These are phyloP conservation scores for Colletotrichum viniferum DNA, from an alignment of 2,329 filamentous ascomycete genomes.

Conservation along the genomic window DNA sequence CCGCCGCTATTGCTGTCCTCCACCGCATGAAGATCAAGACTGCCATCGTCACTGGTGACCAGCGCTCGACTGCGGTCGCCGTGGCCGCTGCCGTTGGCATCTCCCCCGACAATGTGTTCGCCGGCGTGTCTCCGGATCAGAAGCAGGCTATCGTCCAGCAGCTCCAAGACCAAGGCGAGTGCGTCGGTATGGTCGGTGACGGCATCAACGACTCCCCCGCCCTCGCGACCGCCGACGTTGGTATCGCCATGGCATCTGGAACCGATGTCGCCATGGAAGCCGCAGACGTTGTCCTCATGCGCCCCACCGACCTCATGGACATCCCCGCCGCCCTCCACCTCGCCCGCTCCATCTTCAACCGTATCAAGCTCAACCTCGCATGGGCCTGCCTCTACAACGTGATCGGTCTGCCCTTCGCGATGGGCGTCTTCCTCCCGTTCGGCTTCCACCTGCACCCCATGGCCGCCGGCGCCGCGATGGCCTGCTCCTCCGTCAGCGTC, in stretches of 20 bases:
- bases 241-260: constrained; percentile 89
- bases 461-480: constrained; percentile 95
- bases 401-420: constrained; percentile 90
- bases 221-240: constrained; percentile 88
- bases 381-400: constrained; percentile 96
- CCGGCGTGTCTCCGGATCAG: constrained; percentile 87
- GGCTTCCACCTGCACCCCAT: constrained; percentile 90
- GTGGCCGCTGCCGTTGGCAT: constrained; percentile 88
- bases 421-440: constrained; percentile 93
- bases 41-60: constrained; percentile 93
- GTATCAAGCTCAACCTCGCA: constrained; percentile 91
- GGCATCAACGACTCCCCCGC: constrained; percentile 98
- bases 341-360: constrained; percentile 81
- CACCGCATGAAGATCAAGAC: constrained; percentile 84
- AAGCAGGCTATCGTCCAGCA: constrained; percentile 85
- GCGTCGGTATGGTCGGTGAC: constrained; percentile 96
- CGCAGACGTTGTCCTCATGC: constrained; percentile 95
- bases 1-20: constrained; percentile 80
- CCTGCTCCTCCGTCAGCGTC: constrained; percentile 86
- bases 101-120: constrained; percentile 73
- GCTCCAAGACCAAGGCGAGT: constrained; percentile 75
- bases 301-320: constrained; percentile 86
- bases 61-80: constrained; percentile 79
- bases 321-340: constrained; percentile 88
- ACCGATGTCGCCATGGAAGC: constrained; percentile 99